Base-by-base conservation (phyloP, 805 yeast genomes). In the Wickerhamiella nectarea region DNA sequence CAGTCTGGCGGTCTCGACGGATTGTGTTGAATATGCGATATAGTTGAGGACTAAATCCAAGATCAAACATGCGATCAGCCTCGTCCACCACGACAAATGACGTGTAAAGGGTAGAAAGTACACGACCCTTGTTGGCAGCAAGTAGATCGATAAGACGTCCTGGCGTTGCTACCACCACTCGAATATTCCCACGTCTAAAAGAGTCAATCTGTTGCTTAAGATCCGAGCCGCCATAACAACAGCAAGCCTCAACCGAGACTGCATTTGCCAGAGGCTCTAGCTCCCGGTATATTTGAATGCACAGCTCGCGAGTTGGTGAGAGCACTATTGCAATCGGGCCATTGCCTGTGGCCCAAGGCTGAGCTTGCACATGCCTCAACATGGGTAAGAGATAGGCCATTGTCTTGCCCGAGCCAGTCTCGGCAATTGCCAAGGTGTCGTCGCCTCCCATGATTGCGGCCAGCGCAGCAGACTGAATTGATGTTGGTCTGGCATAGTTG, bases 31-130 rank as follows among this genome's bases (percentile, higher is more conserved):
- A 68, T 18, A 91, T 79, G 54, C 84, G 83, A 52, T 73, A 76
- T 3, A 91, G 85, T 57, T 91, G 98, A 0, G 98, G 97, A 53
- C 85, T 97, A 62, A 91, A 91, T 1, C 98, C 98, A 72, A 91
- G 67, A 59, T 91, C 98, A 64, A 89, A 89, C 81, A 91, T 78
- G 50, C 98, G 65, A 61, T 91, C 98, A 1, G 97, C 96, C 39
- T 91, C 98, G 58, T 91, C 98, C 47, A 91, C 64, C 0, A 87
- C 93, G n/a, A 85, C 69, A 59, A 78, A 85, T 0, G 95, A 78
- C 5, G 81, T 76, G 35, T 87, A 64, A 22, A 67, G 63, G 6
- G 91, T 65, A 48, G 76, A 78, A 3, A 81, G 68, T 1, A 86
- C 74, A 41, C 84, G 69, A 0, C 96, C 96, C 31, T 73, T 64